A percentile compares a stretch with the other conserved stretches of the same genome.
phyloP scores from a whole-genome alignment of 73 alveolate genomes.

The Paramecium biaurelia region DNA sequence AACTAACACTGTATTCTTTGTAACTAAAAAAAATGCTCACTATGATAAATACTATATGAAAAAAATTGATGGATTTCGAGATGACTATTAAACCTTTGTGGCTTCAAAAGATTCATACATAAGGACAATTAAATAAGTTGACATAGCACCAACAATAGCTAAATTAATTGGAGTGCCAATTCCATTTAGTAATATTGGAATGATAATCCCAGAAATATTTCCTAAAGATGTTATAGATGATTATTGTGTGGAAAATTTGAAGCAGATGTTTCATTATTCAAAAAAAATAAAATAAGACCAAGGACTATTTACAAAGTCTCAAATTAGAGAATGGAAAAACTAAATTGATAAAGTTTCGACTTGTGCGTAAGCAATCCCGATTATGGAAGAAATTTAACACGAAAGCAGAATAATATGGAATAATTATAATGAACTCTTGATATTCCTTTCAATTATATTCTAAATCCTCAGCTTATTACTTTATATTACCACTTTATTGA shows the following conservation, averaged over 20 bases:
- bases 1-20: conserved; percentile 61
- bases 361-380: background rate
- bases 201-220: conserved; percentile 59
- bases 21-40: conserved; percentile 37
- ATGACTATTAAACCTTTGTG: background rate
- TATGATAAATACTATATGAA: background rate
- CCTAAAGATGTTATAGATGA: background rate
- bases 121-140: conserved; percentile 48
- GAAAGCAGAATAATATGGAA: background rate
- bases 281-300: background rate
- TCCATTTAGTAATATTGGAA: conserved; percentile 66
- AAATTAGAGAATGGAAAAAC: background rate
- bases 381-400: background rate
- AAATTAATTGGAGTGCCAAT: conserved; percentile 32
- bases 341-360: background rate
- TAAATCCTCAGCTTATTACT: background rate
- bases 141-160: conserved; percentile 62
- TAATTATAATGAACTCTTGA: background rate
- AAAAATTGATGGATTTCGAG: background rate
- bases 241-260: background rate
- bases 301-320: background rate
- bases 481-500: background rate
- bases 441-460: background rate
- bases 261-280: background rate
- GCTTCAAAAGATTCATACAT: background rate